A percentile compares a stretch with the other conserved stretches of the same genome.
Evolutionary conservation across 164 flowering plant genomes (phyloP).

Genomic region (Chloranthus sessilifolius): DNA sequence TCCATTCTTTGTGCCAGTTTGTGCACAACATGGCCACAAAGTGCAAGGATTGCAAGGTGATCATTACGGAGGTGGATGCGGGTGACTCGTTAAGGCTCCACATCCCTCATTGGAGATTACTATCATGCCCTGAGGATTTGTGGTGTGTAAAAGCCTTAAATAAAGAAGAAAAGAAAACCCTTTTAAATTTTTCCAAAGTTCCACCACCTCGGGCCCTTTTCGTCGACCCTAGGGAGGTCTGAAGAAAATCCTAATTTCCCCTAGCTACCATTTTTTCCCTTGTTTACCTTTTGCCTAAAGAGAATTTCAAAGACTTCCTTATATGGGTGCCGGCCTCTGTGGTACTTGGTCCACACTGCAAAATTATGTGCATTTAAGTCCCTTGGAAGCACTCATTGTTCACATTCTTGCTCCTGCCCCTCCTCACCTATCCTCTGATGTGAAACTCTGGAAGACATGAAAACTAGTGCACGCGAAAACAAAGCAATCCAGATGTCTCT

Average conservation of each 20-base stretch:
- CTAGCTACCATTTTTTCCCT: constrained; percentile 11
- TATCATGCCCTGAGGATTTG: constrained; percentile 59
- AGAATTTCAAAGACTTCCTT: constrained; percentile 31
- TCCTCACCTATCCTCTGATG: too few relatives aligned
- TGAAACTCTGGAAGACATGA: too few relatives aligned
- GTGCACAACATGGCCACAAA: constrained; percentile 52
- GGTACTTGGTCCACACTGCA: too few relatives aligned
- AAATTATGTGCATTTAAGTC: too few relatives aligned
- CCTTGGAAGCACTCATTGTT: too few relatives aligned
- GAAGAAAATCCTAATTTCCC: constrained; percentile 5
- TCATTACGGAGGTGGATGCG: constrained; percentile 53
- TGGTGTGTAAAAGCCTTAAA: constrained; percentile 64
- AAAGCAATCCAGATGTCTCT: too few relatives aligned
- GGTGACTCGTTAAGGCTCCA: constrained; percentile 24
- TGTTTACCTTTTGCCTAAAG: constrained; percentile 23
- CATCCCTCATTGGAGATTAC: constrained; percentile 56
- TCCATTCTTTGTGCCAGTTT: constrained; percentile 31
- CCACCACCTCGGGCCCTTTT: constrained; percentile 38
- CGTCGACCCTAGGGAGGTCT: constrained; percentile 81
- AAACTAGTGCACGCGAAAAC: too few relatives aligned
- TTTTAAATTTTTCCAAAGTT: constrained; percentile 21
- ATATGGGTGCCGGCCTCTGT: constrained; percentile 38
- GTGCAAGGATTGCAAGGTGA: constrained; percentile 30
- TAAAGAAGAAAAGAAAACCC: constrained; percentile 9
- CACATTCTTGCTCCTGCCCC: too few relatives aligned